These are phyloP conservation scores for Boletus sp. DNA, from an alignment of 768 basidiomycete species.

Conservation along the genomic window DNA sequence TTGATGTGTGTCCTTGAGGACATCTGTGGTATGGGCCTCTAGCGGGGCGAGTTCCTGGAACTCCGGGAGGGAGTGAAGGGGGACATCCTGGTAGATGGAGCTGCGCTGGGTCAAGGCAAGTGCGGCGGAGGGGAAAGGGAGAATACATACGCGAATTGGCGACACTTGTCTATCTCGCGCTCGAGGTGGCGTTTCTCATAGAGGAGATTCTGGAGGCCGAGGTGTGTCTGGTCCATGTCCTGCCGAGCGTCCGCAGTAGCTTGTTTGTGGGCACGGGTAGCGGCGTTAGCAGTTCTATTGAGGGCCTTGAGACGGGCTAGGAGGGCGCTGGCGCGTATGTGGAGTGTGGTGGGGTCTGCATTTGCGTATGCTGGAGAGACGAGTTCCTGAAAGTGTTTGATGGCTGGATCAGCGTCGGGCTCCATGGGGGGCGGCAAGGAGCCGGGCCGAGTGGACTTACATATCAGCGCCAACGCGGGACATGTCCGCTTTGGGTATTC, in stretches of 20 bases:
- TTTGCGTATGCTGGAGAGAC: conserved; percentile 51
- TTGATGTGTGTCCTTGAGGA: conserved; percentile 70
- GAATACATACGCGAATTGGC: conserved; percentile 78
- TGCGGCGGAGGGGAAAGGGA: not conserved
- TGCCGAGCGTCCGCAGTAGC: conserved; percentile 72
- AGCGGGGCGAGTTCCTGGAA: conserved; percentile 68
- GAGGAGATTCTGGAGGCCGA: conserved; percentile 80
- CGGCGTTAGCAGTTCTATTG: conserved; percentile 70
- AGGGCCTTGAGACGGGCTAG: conserved; percentile 77
- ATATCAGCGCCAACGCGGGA: not conserved
- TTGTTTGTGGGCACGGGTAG: conserved; percentile 69
- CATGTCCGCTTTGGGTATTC: conserved; percentile 4
- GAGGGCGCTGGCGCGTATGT: conserved; percentile 71
- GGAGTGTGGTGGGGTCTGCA: conserved; percentile 41
- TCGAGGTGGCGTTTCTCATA: conserved; percentile 91
- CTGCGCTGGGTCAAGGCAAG: conserved; percentile 37
- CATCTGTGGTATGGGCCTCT: conserved; percentile 60
- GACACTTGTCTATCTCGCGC: conserved; percentile 89
- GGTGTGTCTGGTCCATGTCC: conserved; percentile 88
- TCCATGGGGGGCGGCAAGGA: conserved; percentile 18
- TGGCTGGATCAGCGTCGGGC: conserved; percentile 44
- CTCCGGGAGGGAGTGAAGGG: conserved; percentile 67
- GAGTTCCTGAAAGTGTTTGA: conserved; percentile 64
- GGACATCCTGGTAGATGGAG: conserved; percentile 86
- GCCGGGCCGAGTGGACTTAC: conserved; percentile 7